Percentiles rank a stretch among this genome's conserved stretches.
Conservation (phyloP, 2,329 filamentous ascomycete species). For the Cercospora sp. region DNA sequence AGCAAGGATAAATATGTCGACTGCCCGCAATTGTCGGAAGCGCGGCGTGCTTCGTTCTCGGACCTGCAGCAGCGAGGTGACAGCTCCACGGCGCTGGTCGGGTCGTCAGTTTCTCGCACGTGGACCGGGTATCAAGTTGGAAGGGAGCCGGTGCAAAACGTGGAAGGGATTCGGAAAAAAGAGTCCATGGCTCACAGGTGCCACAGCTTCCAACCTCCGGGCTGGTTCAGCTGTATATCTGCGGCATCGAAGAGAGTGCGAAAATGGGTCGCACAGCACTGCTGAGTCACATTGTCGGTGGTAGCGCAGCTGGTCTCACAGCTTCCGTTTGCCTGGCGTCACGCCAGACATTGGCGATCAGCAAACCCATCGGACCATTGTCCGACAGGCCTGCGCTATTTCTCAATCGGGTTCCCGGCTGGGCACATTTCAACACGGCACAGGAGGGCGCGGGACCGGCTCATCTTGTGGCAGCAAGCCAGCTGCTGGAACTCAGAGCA, state of each 20-base stretch:
- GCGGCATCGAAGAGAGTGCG: not conserved
- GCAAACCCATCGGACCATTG: not conserved
- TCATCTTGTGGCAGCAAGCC: not conserved
- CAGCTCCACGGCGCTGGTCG: not conserved
- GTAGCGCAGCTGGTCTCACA: not conserved
- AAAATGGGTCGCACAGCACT: not conserved
- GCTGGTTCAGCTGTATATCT: not conserved
- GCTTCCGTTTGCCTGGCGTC: not conserved
- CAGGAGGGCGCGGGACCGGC: not conserved
- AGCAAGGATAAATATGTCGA: not conserved
- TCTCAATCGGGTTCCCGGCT: not conserved
- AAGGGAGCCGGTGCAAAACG: not conserved
- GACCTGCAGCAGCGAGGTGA: not conserved
- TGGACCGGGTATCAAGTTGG: not conserved
- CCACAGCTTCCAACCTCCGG: too few relatives aligned
- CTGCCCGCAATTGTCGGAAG: not conserved
- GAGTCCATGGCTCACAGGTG: too few relatives aligned
- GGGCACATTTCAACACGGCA: not conserved
- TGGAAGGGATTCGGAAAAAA: not conserved
- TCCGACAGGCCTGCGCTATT: not conserved
- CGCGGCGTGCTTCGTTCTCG: not conserved
- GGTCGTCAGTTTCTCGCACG: not conserved
- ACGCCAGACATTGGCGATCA: not conserved
- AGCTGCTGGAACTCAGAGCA: not conserved
- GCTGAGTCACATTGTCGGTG: not conserved